These are phyloP conservation scores for Diaporthe sp. DNA, from an alignment of 2,329 filamentous ascomycete species.

Conservation along the genomic window DNA sequence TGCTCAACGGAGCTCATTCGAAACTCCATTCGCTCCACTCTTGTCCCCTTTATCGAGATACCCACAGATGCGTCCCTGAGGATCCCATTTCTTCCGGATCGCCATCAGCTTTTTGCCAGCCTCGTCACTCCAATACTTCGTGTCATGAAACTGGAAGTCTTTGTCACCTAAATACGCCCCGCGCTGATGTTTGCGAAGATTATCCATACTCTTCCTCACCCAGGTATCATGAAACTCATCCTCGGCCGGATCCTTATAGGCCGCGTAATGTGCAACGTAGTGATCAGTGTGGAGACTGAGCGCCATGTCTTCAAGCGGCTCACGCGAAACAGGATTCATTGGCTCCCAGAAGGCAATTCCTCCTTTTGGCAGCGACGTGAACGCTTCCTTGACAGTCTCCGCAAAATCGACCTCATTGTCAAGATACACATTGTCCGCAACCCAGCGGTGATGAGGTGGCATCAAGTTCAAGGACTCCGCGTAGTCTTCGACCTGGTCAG, in stretches of 20 bases:
- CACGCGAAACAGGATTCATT: not conserved
- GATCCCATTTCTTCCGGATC: not conserved
- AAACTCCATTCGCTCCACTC: not conserved
- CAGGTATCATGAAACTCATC: not conserved
- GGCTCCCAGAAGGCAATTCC: conserved; percentile 6
- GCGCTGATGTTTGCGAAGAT: not conserved
- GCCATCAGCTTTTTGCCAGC: not conserved
- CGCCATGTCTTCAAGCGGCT: not conserved
- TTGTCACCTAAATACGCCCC: not conserved
- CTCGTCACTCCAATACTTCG: conserved; percentile 1
- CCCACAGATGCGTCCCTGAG: conserved; percentile 1
- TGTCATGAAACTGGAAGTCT: not conserved
- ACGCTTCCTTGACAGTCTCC: not conserved
- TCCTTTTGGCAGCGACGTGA: not conserved
- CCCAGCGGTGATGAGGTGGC: not conserved
- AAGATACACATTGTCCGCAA: not conserved
- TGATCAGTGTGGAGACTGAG: conserved; percentile 11
- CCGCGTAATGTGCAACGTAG: not conserved
- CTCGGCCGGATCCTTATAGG: not conserved
- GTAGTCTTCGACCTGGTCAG: not conserved
- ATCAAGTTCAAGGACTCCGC: not conserved
- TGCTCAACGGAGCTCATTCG: not conserved
- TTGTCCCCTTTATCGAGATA: not conserved
- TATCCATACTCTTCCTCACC: not conserved
- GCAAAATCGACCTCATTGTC: not conserved